Base-by-base conservation (phyloP, 148 eudicot genomes). In the Vaccinium myrtillus region DNA sequence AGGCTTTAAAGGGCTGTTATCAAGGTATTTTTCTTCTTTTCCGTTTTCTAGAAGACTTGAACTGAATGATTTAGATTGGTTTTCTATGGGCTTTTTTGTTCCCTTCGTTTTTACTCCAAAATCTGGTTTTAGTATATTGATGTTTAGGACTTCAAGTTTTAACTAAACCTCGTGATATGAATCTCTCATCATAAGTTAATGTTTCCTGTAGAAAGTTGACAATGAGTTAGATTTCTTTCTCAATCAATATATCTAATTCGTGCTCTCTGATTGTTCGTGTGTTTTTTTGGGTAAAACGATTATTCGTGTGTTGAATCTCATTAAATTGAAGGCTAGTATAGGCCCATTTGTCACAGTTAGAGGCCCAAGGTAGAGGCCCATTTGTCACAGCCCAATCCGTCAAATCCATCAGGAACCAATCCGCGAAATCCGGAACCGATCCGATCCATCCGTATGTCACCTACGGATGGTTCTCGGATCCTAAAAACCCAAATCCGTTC, bases 1-100 rank as follows among this genome's bases (percentile, higher is more conserved):
- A n/a, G n/a, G n/a, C n/a, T n/a, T n/a, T n/a, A n/a, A n/a, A n/a
- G n/a, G 30, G 30, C 30, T 84, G 99, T 96, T 77, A 94, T 96
- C 88, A 96, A 96, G 98, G 98, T 96, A 91, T 39, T 61, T 2
- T 10, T 10, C 27, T 30, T 79, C 56, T 43, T 6, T 19, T 11
- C 39, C 0, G 8, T 49, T 39, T 12, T 1, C 16, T 13, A 71
- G 16, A 14, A 32, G 11, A 15, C 8, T n/a, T 39, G n/a, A 73
- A 71, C 21, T 1, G 23, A 39, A 39, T 2, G 21, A 21, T 73
- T 43, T 32, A n/a, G 11, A 73, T 36, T 73, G 77, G 39, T 73
- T 73, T 14, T 36, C 0, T 73, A 6, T 2, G 36, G 73, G 16
- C 5, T 8, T n/a, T 49, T 11, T n/a, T 12, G 12, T 70, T 2